Evolutionary conservation across 108 stramenopile species (phyloP), one percentile per base, ranked within the genome.

Genomic region (Schizochytrium sp.): DNA sequence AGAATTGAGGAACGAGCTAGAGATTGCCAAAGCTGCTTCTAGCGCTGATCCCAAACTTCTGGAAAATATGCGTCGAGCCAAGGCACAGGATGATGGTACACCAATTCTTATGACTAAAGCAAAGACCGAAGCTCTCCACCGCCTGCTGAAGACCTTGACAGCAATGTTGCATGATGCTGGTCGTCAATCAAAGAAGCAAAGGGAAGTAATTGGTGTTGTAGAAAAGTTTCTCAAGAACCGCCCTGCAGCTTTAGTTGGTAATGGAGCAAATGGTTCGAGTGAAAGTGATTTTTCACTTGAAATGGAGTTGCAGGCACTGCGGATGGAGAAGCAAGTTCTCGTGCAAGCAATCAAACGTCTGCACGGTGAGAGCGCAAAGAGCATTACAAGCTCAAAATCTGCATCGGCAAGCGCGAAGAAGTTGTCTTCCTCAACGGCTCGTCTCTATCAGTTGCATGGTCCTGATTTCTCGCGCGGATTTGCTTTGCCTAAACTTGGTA

Each of bases 271-370:
- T 69, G 64, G 64, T 2, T 28, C 19, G 8, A 7, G 2, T 7
- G 2, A 44, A 38, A 44, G 15, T 7, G 44, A 7, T 0, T 69
- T 69, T 69, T 69, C 64, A 38, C 64, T 69, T 44, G 64, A 69
- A 2, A 69, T 69, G 64, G 64, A 69, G 28, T 8, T 69, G 2
- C 42, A 38, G 12, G 64, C 64, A 10, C 28, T 69, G 64, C 64
- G 64, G 42, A 69, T 10, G 64, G 64, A 69, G 64, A 69, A 69
- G 28, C 64, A 69, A 38, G 64, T 69, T 8, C 64, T 69, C 15
- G 64, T 69, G 8, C 64, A 69, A 44, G 64, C 64, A 7, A 44
- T 69, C 2, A 69, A 69, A 44, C 64, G 64, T 38, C 64, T 69
- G 8, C 42, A 69, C 10, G 12, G 19, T 7, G 64, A 38, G 42